phyloP scores from a whole-genome alignment of 2,329 filamentous ascomycete genomes.

The Clarireedia hainanense region DNA sequence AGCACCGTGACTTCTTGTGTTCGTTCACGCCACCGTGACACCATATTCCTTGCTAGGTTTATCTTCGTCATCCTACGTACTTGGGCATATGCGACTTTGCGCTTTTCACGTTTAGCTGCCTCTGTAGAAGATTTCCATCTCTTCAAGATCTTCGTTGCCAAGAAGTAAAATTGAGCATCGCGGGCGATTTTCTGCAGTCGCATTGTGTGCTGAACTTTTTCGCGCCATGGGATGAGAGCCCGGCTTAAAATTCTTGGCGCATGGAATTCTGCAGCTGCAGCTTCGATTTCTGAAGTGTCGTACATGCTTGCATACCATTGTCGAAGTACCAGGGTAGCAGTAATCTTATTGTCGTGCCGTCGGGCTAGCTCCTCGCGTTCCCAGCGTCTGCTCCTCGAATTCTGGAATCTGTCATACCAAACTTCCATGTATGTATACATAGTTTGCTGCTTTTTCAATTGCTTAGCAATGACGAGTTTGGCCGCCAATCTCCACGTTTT shows the following conservation, averaged over 20 bases:
- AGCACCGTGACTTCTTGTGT: constrained; percentile 20
- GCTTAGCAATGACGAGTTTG: constrained; percentile 27
- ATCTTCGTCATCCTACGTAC: constrained; percentile 26
- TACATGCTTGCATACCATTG: constrained; percentile 21
- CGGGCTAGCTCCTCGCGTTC: constrained; percentile 21
- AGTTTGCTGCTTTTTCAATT: constrained; percentile 33
- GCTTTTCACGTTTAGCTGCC: constrained; percentile 24
- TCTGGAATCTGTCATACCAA: constrained; percentile 33
- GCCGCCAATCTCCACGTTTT: constrained; percentile 55
- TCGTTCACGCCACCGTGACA: constrained; percentile 22
- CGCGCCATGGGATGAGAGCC: constrained; percentile 17
- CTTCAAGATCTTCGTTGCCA: constrained; percentile 22
- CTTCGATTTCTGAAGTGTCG: constrained; percentile 16
- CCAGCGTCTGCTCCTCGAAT: constrained; percentile 20
- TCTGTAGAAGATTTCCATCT: constrained; percentile 26
- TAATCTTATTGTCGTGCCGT: constrained; percentile 18
- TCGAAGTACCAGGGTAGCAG: constrained; percentile 17
- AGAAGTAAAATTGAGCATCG: constrained; percentile 27
- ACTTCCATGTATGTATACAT: constrained; percentile 32
- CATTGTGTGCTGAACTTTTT: constrained; percentile 16
- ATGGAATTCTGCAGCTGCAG: constrained; percentile 16
- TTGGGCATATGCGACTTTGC: constrained; percentile 25
- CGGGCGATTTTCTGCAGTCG: constrained; percentile 20
- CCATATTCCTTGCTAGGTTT: constrained; percentile 21
- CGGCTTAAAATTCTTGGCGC: constrained; percentile 16